Evolutionary conservation across 176 grass and related monocot genomes (phyloP).

Genomic region (Chloris gayana): DNA sequence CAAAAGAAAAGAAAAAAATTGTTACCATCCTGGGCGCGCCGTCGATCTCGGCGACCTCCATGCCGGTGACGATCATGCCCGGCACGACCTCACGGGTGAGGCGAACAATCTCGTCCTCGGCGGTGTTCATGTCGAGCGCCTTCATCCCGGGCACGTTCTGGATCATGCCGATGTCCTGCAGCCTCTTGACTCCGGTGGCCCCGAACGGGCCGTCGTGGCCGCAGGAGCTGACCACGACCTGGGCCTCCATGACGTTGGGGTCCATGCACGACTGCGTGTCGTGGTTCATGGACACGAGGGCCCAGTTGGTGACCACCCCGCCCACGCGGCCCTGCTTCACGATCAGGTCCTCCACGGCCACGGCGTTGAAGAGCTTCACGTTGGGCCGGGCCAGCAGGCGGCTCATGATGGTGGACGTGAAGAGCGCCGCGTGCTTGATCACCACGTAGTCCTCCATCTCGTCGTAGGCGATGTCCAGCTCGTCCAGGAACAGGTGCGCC

Average conservation of each 20-base stretch:
- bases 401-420: conserved; percentile 97
- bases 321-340: conserved; percentile 70
- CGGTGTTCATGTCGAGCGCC: conserved; percentile 89
- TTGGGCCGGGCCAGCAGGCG: conserved; percentile 75
- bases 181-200: conserved; percentile 87
- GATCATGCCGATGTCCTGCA: conserved; percentile 95
- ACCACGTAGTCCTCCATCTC: conserved; percentile 86
- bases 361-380: conserved; percentile 99
- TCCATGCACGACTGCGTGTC: conserved; percentile 99
- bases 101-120: conserved; percentile 88
- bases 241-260: conserved; percentile 94
- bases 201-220: conserved; percentile 94
- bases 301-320: conserved; percentile 97
- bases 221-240: conserved; percentile 95
- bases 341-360: conserved; percentile 92
- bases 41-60: conserved; percentile 99
- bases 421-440: conserved; percentile 86
- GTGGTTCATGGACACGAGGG: conserved; percentile 93
- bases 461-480: conserved; percentile 76
- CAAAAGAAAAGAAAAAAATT: too few species aligned
- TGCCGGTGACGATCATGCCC: conserved; percentile 94
- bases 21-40: conserved; percentile 89
- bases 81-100: conserved; percentile 90
- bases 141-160: conserved; percentile 82
- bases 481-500: conserved; percentile 88